Percentiles rank a stretch among this genome's conserved stretches.
Evolutionary conservation across 2,329 filamentous ascomycete genomes (phyloP).

Genomic region (Zasmidium angulare): DNA sequence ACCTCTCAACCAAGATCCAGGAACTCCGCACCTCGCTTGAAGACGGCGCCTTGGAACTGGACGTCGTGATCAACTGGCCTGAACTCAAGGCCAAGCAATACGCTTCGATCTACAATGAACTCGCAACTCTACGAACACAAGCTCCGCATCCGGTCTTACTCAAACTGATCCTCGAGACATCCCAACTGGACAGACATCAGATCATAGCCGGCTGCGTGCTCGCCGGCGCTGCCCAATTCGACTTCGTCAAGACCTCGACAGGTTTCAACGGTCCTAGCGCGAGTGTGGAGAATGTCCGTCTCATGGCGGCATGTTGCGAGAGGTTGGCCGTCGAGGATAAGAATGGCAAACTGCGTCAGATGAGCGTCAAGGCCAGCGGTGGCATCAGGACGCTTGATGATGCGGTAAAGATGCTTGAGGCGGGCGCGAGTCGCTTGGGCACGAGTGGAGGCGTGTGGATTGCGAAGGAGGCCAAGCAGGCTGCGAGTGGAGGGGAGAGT

Average conservation of each 20-base stretch:
- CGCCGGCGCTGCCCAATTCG: conserved; percentile 53
- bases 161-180: conserved; percentile 62
- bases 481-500: conserved; percentile 17
- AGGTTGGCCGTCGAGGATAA: conserved; percentile 32
- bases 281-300: conserved; percentile 50
- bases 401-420: conserved; percentile 55
- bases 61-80: conserved; percentile 59
- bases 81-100: conserved; percentile 45
- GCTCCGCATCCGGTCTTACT: conserved; percentile 43
- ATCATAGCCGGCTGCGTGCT: conserved; percentile 56
- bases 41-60: conserved; percentile 56
- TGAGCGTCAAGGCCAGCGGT: conserved; percentile 47
- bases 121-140: conserved; percentile 52
- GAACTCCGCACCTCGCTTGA: conserved; percentile 52
- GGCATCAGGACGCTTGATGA: conserved; percentile 54
- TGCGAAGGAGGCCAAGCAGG: conserved; percentile 47
- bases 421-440: conserved; percentile 58
- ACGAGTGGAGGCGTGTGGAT: conserved; percentile 58
- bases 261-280: conserved; percentile 59
- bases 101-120: conserved; percentile 52
- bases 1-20: conserved; percentile 50
- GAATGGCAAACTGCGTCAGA: conserved; percentile 19
- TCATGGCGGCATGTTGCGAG: conserved; percentile 55
- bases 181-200: conserved; percentile 49
- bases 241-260: conserved; percentile 62